phyloP scores from a whole-genome alignment of 116 monocot genomes.

The Posidonia oceanica region DNA sequence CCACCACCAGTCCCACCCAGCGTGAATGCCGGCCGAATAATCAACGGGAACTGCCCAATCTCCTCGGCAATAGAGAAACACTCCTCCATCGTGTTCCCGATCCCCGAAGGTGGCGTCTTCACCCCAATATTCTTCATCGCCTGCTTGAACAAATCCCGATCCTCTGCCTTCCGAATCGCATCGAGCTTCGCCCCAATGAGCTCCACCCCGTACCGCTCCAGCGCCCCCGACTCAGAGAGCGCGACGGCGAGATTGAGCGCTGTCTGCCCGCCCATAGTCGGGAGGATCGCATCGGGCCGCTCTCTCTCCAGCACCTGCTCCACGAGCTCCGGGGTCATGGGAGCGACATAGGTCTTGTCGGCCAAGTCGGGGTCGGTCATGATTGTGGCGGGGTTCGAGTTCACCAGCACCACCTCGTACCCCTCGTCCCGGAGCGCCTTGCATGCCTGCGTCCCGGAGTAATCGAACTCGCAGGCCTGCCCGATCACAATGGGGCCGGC shows the following conservation, averaged over 20 bases:
- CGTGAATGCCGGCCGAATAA: constrained; percentile 91
- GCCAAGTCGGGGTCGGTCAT: constrained; percentile 96
- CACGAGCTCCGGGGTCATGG: constrained; percentile 84
- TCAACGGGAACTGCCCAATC: constrained; percentile 81
- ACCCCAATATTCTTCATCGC: constrained; percentile 85
- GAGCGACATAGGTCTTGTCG: constrained; percentile 74
- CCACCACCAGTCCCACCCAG: constrained; percentile 96
- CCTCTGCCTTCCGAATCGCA: constrained; percentile 73
- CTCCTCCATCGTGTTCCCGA: constrained; percentile 78
- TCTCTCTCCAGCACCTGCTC: constrained; percentile 58
- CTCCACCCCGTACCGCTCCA: constrained; percentile 41
- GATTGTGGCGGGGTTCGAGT: constrained; percentile 97
- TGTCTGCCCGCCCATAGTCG: constrained; percentile 98
- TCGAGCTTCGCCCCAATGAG: constrained; percentile 82
- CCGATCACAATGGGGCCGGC: constrained; percentile 98
- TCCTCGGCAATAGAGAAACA: constrained; percentile 49
- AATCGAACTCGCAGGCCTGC: constrained; percentile 98
- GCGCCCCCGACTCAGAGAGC: constrained; percentile 60
- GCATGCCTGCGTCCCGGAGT: constrained; percentile 94
- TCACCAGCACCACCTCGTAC: constrained; percentile 87
- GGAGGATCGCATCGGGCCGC: constrained; percentile 77
- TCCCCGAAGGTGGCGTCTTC: constrained; percentile 87
- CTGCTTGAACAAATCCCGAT: constrained; percentile 70
- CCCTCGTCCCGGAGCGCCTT: constrained; percentile 85
- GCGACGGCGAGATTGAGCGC: constrained; percentile 94